Evolutionary conservation across 257 asterid genomes (phyloP), one percentile per base, ranked within the genome.

Genomic region (Ilex asprella): DNA sequence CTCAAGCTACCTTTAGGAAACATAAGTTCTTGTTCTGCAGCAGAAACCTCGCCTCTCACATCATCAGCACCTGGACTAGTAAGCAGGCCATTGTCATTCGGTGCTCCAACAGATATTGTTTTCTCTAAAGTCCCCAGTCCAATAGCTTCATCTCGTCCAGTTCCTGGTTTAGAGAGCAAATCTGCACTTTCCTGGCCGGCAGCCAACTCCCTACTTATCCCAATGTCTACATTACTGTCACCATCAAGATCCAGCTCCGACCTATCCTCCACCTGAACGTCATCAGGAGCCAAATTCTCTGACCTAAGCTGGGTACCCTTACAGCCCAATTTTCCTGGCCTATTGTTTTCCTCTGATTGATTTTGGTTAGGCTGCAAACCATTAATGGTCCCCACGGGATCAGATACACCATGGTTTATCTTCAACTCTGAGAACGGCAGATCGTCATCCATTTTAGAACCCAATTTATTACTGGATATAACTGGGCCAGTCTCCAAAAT

Each of bases 401-500:
- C 81, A 66, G 81, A 69, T 71, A 67, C 84, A n/a, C 30, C 27
- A 31, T n/a, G 59, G 46, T 50, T 68, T 62, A 65, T 58, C 65
- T 65, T 76, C 49, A 47, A 43, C 54, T 76, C 79, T 27, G 66
- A 59, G 55, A 82, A 73, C 27, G 57, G 73, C 15, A 68, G 61
- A 64, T 75, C 79, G 50, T 66, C 82, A 58, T 66, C 86, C 72
- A 71, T 67, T 82, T 64, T 67, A 60, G 70, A 63, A 41, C 70
- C 80, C 14, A 87, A 78, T 73, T 75, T 75, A 56, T 67, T 81
- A 52, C 68, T 71, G 70, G 78, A 75, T 53, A 71, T 27, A 56
- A 43, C 66, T 1, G 82, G 67, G 47, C 73, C 79, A 44, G 78
- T 77, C 76, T 70, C 85, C 68, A 82, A 74, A 58, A 74, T 73